Conservation (phyloP, 257 asterid species). For the Solanum sitiens region DNA sequence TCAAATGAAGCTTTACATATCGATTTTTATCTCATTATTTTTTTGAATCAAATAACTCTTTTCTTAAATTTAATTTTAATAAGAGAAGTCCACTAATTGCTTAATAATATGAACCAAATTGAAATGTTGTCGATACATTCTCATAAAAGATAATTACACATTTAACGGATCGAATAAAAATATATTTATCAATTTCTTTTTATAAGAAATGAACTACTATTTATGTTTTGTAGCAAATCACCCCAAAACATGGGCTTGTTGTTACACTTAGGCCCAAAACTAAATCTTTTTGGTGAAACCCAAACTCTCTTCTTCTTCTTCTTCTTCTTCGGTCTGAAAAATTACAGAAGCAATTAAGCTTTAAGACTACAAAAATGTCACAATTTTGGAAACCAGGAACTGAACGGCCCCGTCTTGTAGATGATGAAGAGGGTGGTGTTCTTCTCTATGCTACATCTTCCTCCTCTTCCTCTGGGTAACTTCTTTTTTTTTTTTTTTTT, state of each 20-base stretch:
- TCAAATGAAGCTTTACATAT: too few relatives aligned
- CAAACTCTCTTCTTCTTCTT: neutral
- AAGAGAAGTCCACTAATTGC: too few relatives aligned
- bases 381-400: conserved; percentile 93
- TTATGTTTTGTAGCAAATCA: too few relatives aligned
- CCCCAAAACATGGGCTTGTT: neutral
- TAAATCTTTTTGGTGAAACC: neutral
- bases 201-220: neutral
- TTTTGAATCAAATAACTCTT: too few relatives aligned
- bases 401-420: conserved; percentile 71
- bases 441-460: conserved; percentile 41
- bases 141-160: neutral
- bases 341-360: neutral
- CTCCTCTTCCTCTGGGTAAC: conserved; percentile 77
- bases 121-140: neutral
- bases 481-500: neutral
- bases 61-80: too few relatives aligned
- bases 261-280: neutral
- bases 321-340: neutral
- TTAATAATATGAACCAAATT: too few relatives aligned
- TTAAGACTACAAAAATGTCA: conserved; percentile 23
- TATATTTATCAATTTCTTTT: too few relatives aligned
- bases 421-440: conserved; percentile 96
- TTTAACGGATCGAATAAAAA: neutral
- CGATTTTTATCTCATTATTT: too few relatives aligned